These are phyloP conservation scores for Plectranthus barbatus DNA, from an alignment of 257 asterid species.

Conservation along the genomic window DNA sequence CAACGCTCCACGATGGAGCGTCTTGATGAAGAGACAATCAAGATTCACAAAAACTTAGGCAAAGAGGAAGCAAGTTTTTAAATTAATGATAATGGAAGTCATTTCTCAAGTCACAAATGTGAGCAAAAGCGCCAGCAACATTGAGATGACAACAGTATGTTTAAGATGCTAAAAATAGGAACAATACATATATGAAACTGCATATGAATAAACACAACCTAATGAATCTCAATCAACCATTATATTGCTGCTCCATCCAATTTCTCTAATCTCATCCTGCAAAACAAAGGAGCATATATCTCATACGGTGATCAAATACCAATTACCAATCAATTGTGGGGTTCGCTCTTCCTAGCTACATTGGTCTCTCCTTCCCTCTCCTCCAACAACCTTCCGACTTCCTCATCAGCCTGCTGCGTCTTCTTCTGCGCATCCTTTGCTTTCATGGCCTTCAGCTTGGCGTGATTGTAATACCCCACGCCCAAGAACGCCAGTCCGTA, in stretches of 20 bases:
- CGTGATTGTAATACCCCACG: constrained; percentile 52
- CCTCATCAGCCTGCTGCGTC: constrained; percentile 34
- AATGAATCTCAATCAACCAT: constrained; percentile 11
- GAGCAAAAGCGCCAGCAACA: constrained; percentile 7
- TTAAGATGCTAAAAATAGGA: neutral
- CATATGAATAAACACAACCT: constrained; percentile 7
- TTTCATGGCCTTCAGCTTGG: constrained; percentile 51
- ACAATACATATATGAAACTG: constrained; percentile 2
- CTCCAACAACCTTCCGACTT: constrained; percentile 42
- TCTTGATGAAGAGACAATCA: too few relatives aligned
- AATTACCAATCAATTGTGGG: constrained; percentile 16
- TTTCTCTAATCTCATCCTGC: neutral
- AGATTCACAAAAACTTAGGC: neutral
- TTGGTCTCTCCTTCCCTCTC: constrained; percentile 23
- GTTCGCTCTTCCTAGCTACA: constrained; percentile 29
- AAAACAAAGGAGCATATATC: neutral
- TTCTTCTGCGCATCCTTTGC: constrained; percentile 58
- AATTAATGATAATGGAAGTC: neutral
- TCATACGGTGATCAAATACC: neutral
- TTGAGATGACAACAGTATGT: constrained; percentile 6
- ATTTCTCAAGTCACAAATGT: neutral
- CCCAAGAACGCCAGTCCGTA: constrained; percentile 60
- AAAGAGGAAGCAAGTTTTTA: neutral
- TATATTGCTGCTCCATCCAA: neutral
- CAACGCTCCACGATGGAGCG: too few relatives aligned